phyloP scores from a whole-genome alignment of 2,329 filamentous ascomycete species.

The Aureobasidium leucospermi region DNA sequence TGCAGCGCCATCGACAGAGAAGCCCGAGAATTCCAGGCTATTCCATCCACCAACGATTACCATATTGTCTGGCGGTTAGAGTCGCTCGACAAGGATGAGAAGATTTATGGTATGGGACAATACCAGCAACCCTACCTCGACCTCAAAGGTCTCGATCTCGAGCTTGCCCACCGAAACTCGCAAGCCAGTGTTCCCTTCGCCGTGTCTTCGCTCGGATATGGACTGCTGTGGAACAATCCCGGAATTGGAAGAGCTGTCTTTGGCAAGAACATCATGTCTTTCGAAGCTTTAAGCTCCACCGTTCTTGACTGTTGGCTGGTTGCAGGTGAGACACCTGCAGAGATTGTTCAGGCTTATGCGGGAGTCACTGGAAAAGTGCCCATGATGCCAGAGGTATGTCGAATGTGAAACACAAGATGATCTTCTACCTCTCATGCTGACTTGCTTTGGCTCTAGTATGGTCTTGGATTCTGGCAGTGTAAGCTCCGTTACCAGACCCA shows the following conservation, averaged over 20 bases:
- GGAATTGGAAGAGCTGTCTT: constrained; percentile 54
- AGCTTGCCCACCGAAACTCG: constrained; percentile 59
- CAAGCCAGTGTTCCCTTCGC: constrained; percentile 59
- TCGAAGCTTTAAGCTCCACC: constrained; percentile 53
- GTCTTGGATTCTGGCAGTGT: constrained; percentile 62
- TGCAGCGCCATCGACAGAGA: constrained; percentile 51
- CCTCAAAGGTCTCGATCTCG: constrained; percentile 55
- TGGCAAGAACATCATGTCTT: constrained; percentile 54
- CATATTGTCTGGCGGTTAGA: constrained; percentile 54
- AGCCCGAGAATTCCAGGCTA: constrained; percentile 51
- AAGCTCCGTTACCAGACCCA: constrained; percentile 60
- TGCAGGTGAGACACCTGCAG: constrained; percentile 46
- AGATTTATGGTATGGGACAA: constrained; percentile 63
- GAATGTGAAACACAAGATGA: constrained; percentile 33
- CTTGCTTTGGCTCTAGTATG: constrained; percentile 21
- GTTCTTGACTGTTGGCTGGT: constrained; percentile 59
- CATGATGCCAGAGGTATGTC: constrained; percentile 50
- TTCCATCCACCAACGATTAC: constrained; percentile 44
- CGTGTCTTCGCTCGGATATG: constrained; percentile 54
- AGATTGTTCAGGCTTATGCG: constrained; percentile 52
- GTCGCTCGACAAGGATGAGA: constrained; percentile 46
- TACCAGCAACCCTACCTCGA: constrained; percentile 59
- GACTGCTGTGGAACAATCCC: constrained; percentile 61
- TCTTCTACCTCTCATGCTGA: constrained; percentile 35
- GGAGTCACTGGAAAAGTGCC: constrained; percentile 52